phyloP scores from a whole-genome alignment of 192 early-diverging fungal species.

The Dissophora globulifera region DNA sequence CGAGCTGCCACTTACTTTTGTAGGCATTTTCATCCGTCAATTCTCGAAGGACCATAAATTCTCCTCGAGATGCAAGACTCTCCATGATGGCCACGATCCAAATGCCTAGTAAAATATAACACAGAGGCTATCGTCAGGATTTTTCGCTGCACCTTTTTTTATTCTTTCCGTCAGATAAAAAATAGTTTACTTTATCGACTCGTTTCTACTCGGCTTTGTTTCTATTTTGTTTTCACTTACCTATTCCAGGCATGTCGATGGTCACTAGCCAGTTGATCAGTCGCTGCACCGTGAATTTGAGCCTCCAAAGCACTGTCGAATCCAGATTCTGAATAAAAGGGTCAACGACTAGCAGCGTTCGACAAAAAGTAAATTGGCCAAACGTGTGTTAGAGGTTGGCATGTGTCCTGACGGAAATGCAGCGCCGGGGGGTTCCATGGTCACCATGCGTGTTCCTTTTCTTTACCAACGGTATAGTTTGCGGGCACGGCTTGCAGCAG shows the following conservation, averaged over 20 bases:
- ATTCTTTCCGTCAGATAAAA: background rate
- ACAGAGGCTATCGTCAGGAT: background rate
- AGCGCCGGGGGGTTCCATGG: too few species aligned
- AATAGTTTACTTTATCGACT: too few species aligned
- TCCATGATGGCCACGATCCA: conserved; percentile 50
- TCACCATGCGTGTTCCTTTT: too few species aligned
- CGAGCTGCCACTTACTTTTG: conserved; percentile 46
- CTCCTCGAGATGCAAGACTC: conserved; percentile 43
- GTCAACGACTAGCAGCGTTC: conserved; percentile 32
- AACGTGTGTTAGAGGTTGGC: too few species aligned
- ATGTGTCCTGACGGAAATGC: too few species aligned
- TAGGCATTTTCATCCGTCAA: conserved; percentile 38
- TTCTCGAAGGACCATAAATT: conserved; percentile 39
- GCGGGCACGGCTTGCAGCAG: conserved; percentile 31
- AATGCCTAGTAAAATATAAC: conserved; percentile 13
- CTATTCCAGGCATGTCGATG: conserved; percentile 32
- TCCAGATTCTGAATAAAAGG: conserved; percentile 38
- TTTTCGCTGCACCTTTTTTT: background rate
- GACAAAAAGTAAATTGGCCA: too few species aligned
- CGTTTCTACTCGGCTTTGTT: too few species aligned
- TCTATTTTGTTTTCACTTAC: too few species aligned
- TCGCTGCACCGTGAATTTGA: conserved; percentile 28
- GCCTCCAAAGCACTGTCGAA: conserved; percentile 19
- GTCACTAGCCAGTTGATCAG: conserved; percentile 42
- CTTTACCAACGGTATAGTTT: conserved; percentile 26